Evolutionary conservation across 1,139 yeast genomes (phyloP), one percentile per base, ranked within the genome.

Genomic region (Zygotorulaspora mrakii): DNA sequence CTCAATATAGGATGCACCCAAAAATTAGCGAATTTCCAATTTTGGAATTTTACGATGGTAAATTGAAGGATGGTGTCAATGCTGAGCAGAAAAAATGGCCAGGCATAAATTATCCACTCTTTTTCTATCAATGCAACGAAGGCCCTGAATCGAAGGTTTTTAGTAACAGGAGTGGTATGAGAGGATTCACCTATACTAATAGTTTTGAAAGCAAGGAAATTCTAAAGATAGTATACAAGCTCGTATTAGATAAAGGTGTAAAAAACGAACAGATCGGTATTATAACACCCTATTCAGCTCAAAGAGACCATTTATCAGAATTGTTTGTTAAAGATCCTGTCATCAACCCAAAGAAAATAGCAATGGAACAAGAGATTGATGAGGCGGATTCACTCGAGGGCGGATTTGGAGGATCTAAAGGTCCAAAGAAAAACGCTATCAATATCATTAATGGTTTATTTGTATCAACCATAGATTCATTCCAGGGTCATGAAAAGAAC

Each of bases 1-100:
- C 79, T 1, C 88, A 81, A 55, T 81, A 81, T 55, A 73, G 88
- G 65, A 79, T 79, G 86, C 85, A 79, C 55, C 87, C 86, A 7
- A 63, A 57, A 35, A 77, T 77, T 31, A 74, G 83, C 67, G 77
- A 74, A 48, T 82, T 80, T 59, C 81, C 88, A 5, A 67, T 83
- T 48, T 65, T 59, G 35, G 67, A 66, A 42, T 79, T 81, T 45
- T 81, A 81, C 55, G 67, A 69, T 18, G 75, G 76, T 10, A 58
- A 66, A 49, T 66, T 81, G 49, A 67, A 69, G 37, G 82, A 81
- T 62, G 88, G 88, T 53, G 73, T 81, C 17, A 70, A 74, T 4
- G 73, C 64, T 0, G 70, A 64, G 20, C 71, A 76, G 38, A 69
- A 82, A 49, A 45, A 47, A 13, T 61, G 67, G 57, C 68, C 64